These are phyloP conservation scores for Serpula lacrymans DNA, from an alignment of 768 basidiomycete genomes.

Conservation along the genomic window DNA sequence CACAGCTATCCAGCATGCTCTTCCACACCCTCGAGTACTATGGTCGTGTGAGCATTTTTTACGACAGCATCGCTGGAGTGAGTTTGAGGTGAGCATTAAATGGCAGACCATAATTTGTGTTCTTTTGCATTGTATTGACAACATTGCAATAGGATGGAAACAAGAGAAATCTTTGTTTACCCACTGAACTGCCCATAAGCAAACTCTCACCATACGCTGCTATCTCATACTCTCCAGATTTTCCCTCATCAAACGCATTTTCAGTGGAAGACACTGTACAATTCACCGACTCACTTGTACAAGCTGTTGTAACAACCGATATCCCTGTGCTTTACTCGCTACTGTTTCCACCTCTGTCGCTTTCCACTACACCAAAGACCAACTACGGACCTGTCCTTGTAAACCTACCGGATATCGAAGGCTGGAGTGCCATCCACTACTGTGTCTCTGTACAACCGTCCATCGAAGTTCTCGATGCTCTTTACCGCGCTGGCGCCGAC, in stretches of 20 bases:
- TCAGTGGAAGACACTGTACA: slow-evolving; percentile 37
- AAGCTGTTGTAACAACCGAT: slow-evolving; percentile 49
- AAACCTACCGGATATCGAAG: slow-evolving; percentile 62
- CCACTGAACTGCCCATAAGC: slow-evolving; percentile 16
- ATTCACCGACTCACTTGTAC: slow-evolving; percentile 51
- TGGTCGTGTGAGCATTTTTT: slow-evolving; percentile 70
- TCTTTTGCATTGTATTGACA: slow-evolving; percentile 7
- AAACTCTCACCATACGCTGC: slow-evolving; percentile 25
- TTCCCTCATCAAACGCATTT: slow-evolving; percentile 30
- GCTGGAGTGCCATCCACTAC: slow-evolving; percentile 74
- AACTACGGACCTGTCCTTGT: slow-evolving; percentile 48
- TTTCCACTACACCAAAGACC: slow-evolving; percentile 41
- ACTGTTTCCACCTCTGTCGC: slow-evolving; percentile 46
- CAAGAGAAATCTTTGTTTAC: slow-evolving; percentile 23
- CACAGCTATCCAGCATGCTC: slow-evolving; percentile 66
- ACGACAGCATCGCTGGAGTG: slow-evolving; percentile 57
- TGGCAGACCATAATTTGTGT: not conserved
- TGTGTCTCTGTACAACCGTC: slow-evolving; percentile 60
- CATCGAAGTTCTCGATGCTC: slow-evolving; percentile 58
- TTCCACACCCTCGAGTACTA: slow-evolving; percentile 57
- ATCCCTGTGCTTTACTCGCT: slow-evolving; percentile 49
- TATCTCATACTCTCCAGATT: slow-evolving; percentile 24
- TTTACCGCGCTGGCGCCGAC: slow-evolving; percentile 77
- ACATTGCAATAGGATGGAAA: slow-evolving; percentile 24
- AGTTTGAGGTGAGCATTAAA: slow-evolving; percentile 58